Base-by-base conservation (phyloP, 192 early-diverging fungal species). In the Linnemannia elongata region DNA sequence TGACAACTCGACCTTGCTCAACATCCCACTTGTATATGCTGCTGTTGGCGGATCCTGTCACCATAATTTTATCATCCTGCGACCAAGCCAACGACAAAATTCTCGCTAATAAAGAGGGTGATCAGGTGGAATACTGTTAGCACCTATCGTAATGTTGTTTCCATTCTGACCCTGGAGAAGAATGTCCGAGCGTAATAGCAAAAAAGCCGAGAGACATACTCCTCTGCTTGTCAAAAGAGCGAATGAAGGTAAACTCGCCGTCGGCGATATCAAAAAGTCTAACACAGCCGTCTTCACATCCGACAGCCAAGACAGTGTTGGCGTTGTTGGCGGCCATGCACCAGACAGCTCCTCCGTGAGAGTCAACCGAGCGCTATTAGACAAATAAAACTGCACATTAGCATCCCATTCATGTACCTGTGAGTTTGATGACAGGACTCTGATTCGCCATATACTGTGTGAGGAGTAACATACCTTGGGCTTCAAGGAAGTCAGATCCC, bases 341-440 rank as follows among this genome's bases (percentile, higher is more conserved):
- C 97, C 97, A 99, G 44, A 99, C 91, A 4, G 97, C 94, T 27
- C 98, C 98, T 81, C 98, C 98, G 76, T 95, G 92, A 54, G 95
- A 95, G 78, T 97, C 95, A 7, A 94, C 91, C 4, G 91, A 91
- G 42, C 90, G 89, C 90, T 93, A 85, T 38, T 42, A 18, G 20
- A 81, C 24, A 36, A 42, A 35, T 18, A 75, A 47, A 10, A 30
- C 1, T 15, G 24, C 12, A 9, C 22, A 38, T 63, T 72, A 22
- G 18, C 69, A 45, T 47, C 35, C 1, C n/a, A 57, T 52, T 39
- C n/a, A 35, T 47, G 18, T 20, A 74, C 39, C 39, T 54, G n/a
- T 52, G 35, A 22, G 2, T 45, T 5, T 33, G 9, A 7, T 42
- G 69, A 18, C 13, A 36, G 27, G 3, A 52, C 57, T 36, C 20